Base-by-base conservation (phyloP, 805 yeast species). In the Starmerella sp. region DNA sequence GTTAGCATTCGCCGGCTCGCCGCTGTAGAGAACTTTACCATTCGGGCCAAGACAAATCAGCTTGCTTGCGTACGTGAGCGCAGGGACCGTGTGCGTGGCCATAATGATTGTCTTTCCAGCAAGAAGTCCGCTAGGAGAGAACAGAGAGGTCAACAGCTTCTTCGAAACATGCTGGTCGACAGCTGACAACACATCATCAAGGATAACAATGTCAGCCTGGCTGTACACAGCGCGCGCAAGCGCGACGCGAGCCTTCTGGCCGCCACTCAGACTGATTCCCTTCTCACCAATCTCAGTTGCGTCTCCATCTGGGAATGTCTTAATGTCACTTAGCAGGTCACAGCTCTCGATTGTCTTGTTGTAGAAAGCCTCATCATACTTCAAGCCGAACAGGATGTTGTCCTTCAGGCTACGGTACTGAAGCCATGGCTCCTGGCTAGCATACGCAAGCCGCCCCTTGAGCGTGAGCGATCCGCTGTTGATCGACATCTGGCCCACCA, bases 141-240 rank as follows among this genome's bases (percentile, higher is more conserved):
- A 74, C 32, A 89, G 95, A 63, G 77, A 73, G 46, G 79, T 75
- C 77, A 85, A 77, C 48, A 86, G 83, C 62, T 81, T 17, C 47
- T 48, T 43, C 11, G 95, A 89, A 60, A 90, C 97, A 66, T 90
- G 96, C 64, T 87, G 95, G 71, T 90, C 97, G 51, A 90, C 96
- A 34, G 97, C 97, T 67, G 91, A 83, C 57, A 90, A 75, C n/a
- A 93, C 83, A 69, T 90, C 97, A 68, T 90, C 97, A 57, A 90
- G 71, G 44, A 90, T 71, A 67, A 86, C 87, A 38, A 89, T 79
- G 66, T 89, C 96, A 2, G 96, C 91, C 62, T 96, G 77, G 15
- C 95, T 77, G 67, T 90, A 90, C 9, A 90, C 95, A 11, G 97
- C 96, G 67, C 97, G 79, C 0, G 97, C 97, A 53, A 90, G 76